These are phyloP conservation scores for Helenozyma baotianmanensis DNA, from an alignment of 805 yeast genomes.

Conservation along the genomic window DNA sequence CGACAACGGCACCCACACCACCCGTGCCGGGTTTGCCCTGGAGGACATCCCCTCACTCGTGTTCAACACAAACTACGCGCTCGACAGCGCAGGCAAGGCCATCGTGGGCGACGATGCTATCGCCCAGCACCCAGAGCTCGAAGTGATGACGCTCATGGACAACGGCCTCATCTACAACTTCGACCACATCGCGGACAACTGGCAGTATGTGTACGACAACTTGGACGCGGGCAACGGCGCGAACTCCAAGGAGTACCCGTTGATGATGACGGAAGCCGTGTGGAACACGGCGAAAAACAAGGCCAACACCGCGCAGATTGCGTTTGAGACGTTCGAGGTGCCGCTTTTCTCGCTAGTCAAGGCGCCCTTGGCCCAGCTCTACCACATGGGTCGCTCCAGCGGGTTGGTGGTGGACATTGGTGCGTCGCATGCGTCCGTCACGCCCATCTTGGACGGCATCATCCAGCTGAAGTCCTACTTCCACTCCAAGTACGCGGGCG, in stretches of 20 bases:
- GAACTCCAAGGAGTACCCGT: constrained; percentile 58
- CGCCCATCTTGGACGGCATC: constrained; percentile 75
- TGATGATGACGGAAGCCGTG: constrained; percentile 58
- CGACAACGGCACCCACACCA: constrained; percentile 60
- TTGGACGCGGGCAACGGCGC: constrained; percentile 39
- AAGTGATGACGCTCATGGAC: constrained; percentile 56
- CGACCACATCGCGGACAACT: constrained; percentile 61
- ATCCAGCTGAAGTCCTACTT: constrained; percentile 60
- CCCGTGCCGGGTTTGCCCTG: constrained; percentile 68
- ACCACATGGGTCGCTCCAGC: constrained; percentile 72
- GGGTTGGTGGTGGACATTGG: constrained; percentile 83
- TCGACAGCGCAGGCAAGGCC: constrained; percentile 26
- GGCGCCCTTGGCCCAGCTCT: constrained; percentile 71
- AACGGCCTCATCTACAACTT: constrained; percentile 68
- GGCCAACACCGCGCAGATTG: constrained; percentile 58
- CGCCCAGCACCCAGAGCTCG: constrained; percentile 39
- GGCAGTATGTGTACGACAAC: constrained; percentile 59
- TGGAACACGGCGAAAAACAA: constrained; percentile 65
- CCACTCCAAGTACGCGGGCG: constrained; percentile 78
- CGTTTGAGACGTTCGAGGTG: constrained; percentile 67
- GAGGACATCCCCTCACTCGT: constrained; percentile 59
- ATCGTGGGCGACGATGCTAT: constrained; percentile 46
- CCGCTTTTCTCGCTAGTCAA: constrained; percentile 75
- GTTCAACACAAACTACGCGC: constrained; percentile 53
- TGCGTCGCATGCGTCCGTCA: constrained; percentile 59